These are phyloP conservation scores for Ilex aquifolium DNA, from an alignment of 257 asterid species.

Conservation along the genomic window DNA sequence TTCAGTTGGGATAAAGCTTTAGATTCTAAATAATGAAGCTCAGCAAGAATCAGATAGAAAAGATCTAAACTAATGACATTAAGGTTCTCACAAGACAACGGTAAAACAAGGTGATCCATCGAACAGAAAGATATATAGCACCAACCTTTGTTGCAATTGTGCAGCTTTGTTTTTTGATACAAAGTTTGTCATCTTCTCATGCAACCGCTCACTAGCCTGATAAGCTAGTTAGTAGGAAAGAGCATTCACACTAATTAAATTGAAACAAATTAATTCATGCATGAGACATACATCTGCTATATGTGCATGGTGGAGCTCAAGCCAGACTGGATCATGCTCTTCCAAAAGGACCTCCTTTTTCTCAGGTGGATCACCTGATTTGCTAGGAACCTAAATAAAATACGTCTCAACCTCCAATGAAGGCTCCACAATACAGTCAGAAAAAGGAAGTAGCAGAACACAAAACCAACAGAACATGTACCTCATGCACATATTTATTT, in stretches of 20 bases:
- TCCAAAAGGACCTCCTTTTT: conserved; percentile 80
- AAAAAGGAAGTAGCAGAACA: conserved; percentile 2
- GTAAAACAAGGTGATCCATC: too few relatives aligned
- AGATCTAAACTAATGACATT: too few relatives aligned
- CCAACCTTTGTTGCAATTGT: too few relatives aligned
- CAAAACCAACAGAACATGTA: conserved; percentile 13
- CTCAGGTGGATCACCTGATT: conserved; percentile 78
- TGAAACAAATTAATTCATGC: conserved; percentile 8
- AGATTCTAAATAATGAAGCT: too few relatives aligned
- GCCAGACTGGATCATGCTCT: conserved; percentile 93
- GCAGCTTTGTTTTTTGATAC: too few relatives aligned
- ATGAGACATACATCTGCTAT: conserved; percentile 73
- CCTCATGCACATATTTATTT: conserved; percentile 84
- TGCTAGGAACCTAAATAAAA: conserved; percentile 65
- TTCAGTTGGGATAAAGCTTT: too few relatives aligned
- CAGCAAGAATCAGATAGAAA: too few relatives aligned
- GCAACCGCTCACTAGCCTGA: conserved; percentile 87
- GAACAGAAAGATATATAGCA: conserved; percentile 24
- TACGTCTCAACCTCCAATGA: conserved; percentile 22
- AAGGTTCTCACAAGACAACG: too few relatives aligned
- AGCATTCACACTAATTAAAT: conserved; percentile 14
- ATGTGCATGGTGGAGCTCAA: conserved; percentile 86
- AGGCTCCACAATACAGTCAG: conserved; percentile 7
- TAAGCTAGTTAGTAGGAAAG: conserved; percentile 16
- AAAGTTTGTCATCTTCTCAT: conserved; percentile 77